Base-by-base conservation (phyloP, 169 alveolate genomes). In the Eimeria nieschulzi region DNA sequence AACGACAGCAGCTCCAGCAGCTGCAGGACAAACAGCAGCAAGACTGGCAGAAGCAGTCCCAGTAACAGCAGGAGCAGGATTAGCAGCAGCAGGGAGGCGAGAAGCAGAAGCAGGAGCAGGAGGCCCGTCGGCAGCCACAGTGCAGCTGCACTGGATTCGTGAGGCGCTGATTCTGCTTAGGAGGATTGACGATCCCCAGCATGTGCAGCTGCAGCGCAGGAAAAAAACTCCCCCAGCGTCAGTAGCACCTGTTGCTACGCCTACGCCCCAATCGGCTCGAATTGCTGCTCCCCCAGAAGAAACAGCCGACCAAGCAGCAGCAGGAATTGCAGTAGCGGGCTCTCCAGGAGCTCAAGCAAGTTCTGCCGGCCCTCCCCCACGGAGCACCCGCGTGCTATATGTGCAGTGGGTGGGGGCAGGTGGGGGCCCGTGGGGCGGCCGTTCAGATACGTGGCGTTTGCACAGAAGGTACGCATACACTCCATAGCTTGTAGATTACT, bases 191-290 rank as follows among this genome's bases (percentile, higher is more conserved):
- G 90, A 82, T 63, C 90, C 90, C 9, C 78, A 61, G 64, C 61
- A 82, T 17, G 90, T 63, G 61, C 90, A 82, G 33, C 76, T 82
- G 90, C 90, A 82, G 90, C 90, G 90, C 78, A 73, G 90, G 78
- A 59, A 63, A 39, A 82, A 82, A 55, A 10, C 90, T n/a, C 78
- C 90, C 17, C 9, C n/a, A 71, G 6, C 90, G 17, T 19, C 90
- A 15, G 63, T 64, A 63, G 78, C 78, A 59, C 39, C 39, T 39
- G 90, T 39, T 53, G 63, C 75, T 82, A 33, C 78, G 46, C 78
- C 78, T 5, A n/a, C 75, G 46, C 75, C 90, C 17, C 75, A 82
- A 63, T 26, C 61, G 55, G 90, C 64, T 10, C 78, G 78, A 51
- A 82, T 15, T 71, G 21, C 78, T n/a, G 23, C 46, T 7, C 64